phyloP scores from a whole-genome alignment of 805 yeast genomes.

The Candida succiphila region DNA sequence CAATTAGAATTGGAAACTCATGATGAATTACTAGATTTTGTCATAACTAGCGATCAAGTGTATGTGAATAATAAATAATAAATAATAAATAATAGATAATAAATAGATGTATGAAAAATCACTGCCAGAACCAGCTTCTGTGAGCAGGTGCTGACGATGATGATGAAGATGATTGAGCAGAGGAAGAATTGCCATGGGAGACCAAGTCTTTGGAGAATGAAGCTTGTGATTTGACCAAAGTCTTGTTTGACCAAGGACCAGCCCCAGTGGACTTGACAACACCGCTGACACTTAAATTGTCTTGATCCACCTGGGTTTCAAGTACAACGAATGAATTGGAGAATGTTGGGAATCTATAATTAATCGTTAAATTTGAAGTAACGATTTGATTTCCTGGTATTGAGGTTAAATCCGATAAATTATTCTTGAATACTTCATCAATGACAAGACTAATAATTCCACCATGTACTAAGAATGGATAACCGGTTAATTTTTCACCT shows the following conservation, averaged over 20 bases:
- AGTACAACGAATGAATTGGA: slow-evolving; percentile 71
- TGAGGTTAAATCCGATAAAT: slow-evolving; percentile 19
- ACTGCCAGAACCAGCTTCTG: slow-evolving; percentile 10
- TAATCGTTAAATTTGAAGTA: slow-evolving; percentile 36
- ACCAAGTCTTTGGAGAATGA: slow-evolving; percentile 2
- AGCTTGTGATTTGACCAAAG: too few relatives aligned
- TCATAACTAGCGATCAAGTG: slow-evolving; percentile 30
- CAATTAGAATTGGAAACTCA: slow-evolving; percentile 49
- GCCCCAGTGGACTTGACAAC: slow-evolving; percentile 39
- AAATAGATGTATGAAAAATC: background rate
- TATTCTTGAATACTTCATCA: slow-evolving; percentile 57
- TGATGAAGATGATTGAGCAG: too few relatives aligned
- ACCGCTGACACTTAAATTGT: slow-evolving; percentile 35
- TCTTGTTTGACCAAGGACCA: too few relatives aligned
- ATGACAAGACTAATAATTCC: slow-evolving; percentile 76
- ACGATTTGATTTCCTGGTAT: slow-evolving; percentile 17
- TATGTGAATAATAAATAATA: slow-evolving; percentile 1
- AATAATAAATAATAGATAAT: slow-evolving; percentile 2
- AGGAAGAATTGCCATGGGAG: background rate
- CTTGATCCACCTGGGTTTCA: slow-evolving; percentile 33
- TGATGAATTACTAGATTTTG: slow-evolving; percentile 49
- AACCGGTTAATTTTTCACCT: slow-evolving; percentile 75
- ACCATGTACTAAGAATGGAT: slow-evolving; percentile 83
- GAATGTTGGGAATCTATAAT: slow-evolving; percentile 63
- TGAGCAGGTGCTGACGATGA: background rate